Conservation (phyloP, 108 stramenopile genomes). For the Cylindrotheca fusiformis region DNA sequence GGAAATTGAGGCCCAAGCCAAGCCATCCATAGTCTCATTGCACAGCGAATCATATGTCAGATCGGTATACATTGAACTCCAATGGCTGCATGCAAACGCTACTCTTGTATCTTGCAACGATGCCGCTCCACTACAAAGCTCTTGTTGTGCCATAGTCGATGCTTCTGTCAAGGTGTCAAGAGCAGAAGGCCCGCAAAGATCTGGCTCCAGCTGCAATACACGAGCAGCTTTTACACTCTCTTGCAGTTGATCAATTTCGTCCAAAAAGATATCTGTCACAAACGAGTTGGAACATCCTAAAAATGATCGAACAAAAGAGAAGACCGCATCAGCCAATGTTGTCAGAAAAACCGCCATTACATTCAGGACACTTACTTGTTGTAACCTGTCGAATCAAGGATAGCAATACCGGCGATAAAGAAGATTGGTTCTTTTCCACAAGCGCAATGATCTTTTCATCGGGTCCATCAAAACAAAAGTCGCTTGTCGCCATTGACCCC, state of each 20-base stretch:
- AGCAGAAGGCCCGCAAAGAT: background rate
- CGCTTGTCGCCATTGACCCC: slow-evolving; percentile 17
- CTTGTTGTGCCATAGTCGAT: background rate
- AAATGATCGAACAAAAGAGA: background rate
- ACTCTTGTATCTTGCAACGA: background rate
- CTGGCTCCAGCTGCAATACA: background rate
- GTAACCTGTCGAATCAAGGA: background rate
- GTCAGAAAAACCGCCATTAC: too few relatives aligned
- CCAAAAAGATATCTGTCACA: background rate
- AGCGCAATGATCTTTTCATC: slow-evolving; percentile 2
- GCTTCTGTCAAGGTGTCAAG: background rate
- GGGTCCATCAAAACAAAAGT: slow-evolving; percentile 21
- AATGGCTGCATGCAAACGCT: background rate
- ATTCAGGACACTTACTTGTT: background rate
- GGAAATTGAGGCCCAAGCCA: background rate
- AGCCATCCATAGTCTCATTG: background rate
- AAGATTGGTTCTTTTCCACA: background rate
- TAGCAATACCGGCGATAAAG: background rate
- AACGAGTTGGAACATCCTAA: background rate
- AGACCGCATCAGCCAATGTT: background rate
- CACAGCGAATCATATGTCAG: background rate
- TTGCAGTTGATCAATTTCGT: background rate
- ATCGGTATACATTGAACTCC: background rate
- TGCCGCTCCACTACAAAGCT: background rate
- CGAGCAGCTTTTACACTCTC: background rate